Evolutionary conservation across 768 basidiomycete genomes (phyloP), one percentile per base, ranked within the genome.

Genomic region (Rhizopogon rudus): DNA sequence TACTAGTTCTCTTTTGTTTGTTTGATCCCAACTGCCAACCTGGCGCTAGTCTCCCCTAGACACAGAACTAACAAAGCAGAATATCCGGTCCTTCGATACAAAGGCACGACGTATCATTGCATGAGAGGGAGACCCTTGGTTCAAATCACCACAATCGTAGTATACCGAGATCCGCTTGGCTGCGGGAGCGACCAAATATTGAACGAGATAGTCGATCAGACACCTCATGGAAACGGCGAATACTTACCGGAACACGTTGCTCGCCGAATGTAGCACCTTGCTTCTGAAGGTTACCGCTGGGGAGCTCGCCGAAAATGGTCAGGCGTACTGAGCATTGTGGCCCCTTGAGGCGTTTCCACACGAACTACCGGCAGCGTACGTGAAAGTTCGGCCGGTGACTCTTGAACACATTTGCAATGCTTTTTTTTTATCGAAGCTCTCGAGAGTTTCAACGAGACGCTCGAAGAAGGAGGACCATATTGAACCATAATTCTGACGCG

Each of bases 1-100:
- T 52, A 52, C 64, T 61, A 50, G 61, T 51, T 57, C 60, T 42
- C 12, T 51, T 62, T 68, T 61, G 50, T 50, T 46, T 22, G 16
- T 37, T 37, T 49, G 35, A 33, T 37, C 48, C 33, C 33, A 22
- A 22, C 31, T 33, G 8, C 31, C 13, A 49, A 49, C 35, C 48
- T 16, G 9, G 48, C 5, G 9, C 35, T 49, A 37, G 48, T 35
- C 14, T 49, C 33, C 13, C 48, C 33, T 20, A 45, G 29, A 45
- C 9, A 20, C 6, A 17, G 45, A 6, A 17, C 9, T 14, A 31
- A 33, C 13, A 31, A 48, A 20, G 40, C 9, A 41, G 33, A 49
- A 22, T 16, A 22, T 33, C 14, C 35, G 33, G 22, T 49, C 35
- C 8, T 49, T 49, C 20, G 22, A 22, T 37, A 37, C 33, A 22